These are phyloP conservation scores for Babesia ovata DNA, from an alignment of 169 alveolate species.

Conservation along the genomic window DNA sequence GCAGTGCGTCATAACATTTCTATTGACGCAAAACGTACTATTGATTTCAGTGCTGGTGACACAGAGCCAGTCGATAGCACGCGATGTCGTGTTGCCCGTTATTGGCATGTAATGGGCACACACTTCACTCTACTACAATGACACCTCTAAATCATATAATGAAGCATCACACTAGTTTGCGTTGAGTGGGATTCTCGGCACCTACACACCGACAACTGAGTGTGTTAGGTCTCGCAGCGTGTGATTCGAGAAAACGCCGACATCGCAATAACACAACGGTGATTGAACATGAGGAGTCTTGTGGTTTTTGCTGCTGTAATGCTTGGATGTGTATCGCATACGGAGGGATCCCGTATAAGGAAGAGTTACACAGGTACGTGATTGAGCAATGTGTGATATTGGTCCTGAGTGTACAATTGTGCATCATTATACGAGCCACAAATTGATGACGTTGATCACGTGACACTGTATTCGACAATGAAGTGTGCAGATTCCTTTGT, in stretches of 20 bases:
- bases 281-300: background rate
- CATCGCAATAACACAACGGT: background rate
- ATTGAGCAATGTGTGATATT: background rate
- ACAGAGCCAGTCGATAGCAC: too few relatives aligned
- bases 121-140: too few relatives aligned
- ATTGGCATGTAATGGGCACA: too few relatives aligned
- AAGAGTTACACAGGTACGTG: constrained; percentile 21
- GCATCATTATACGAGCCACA: too few relatives aligned
- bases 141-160: too few relatives aligned
- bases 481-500: background rate
- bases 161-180: background rate
- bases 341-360: constrained; percentile 11
- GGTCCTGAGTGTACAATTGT: background rate
- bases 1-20: too few relatives aligned
- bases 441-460: too few relatives aligned
- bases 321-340: background rate
- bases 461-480: too few relatives aligned
- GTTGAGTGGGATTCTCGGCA: background rate
- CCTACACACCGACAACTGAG: background rate
- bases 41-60: too few relatives aligned
- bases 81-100: too few relatives aligned
- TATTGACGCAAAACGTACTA: too few relatives aligned
- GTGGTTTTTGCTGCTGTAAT: background rate
- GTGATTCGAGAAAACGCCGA: too few relatives aligned
- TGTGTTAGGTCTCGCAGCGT: background rate